These are phyloP conservation scores for Aspergillus avenaceus DNA, from an alignment of 495 filamentous ascomycete species.

Conservation along the genomic window DNA sequence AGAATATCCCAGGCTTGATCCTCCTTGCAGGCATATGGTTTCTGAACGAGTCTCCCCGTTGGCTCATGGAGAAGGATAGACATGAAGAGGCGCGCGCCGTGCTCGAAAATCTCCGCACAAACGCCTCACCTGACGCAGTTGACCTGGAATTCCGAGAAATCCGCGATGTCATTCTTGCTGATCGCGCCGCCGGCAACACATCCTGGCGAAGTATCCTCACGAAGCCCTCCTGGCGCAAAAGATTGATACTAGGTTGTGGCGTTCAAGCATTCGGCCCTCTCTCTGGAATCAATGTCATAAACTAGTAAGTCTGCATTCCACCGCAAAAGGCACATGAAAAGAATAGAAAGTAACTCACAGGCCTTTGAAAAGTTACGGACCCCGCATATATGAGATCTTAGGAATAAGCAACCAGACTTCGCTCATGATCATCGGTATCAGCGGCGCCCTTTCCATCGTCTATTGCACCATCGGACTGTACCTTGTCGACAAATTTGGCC, in stretches of 20 bases:
- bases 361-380: no score
- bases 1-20: conserved; percentile 42
- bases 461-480: conserved; percentile 18
- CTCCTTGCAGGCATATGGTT: conserved; percentile 50
- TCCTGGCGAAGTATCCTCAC: conserved; percentile 43
- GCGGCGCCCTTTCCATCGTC: conserved; percentile 35
- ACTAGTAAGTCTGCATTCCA: conserved; percentile 38
- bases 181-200: conserved; percentile 13
- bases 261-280: conserved; percentile 51
- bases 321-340: no score
- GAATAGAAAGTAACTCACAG: no score
- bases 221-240: conserved; percentile 40
- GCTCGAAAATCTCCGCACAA: conserved; percentile 12
- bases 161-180: conserved; percentile 15
- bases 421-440: conserved; percentile 49
- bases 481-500: conserved; percentile 12
- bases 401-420: conserved; percentile 43
- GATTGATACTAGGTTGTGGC: conserved; percentile 48
- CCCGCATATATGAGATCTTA: conserved; percentile 46
- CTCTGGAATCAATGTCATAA: conserved; percentile 46
- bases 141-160: conserved; percentile 27
- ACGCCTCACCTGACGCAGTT: conserved; percentile 12
- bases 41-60: conserved; percentile 54
- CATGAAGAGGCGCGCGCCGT: conserved; percentile 51
- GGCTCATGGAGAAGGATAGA: conserved; percentile 60